Base-by-base conservation (phyloP, 2,329 filamentous ascomycete genomes). In the Magnaporthiopsis incrustans region DNA sequence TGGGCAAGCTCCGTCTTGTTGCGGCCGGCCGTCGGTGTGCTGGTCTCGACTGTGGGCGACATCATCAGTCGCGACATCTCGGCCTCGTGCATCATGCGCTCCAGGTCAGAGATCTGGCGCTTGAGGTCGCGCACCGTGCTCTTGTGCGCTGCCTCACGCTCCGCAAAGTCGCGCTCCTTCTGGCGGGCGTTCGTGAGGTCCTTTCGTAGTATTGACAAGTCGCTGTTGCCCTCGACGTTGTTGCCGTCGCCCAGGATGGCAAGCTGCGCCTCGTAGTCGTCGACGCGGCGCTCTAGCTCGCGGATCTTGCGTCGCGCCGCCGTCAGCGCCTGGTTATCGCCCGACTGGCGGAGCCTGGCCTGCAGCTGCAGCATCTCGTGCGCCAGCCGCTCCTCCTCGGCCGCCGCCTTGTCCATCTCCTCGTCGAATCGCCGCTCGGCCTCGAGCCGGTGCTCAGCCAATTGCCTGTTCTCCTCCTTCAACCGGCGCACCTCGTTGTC, bases 401-500 rank as follows among this genome's bases (percentile, higher is more conserved):
- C 77, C 3, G 82, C 82, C 4, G 87, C 87, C 72, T 86, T 84
- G 67, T 87, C 85, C 63, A 89, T 83, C 71, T 91, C 88, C 15
- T 82, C 78, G 64, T 89, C 84, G 2, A 91, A 79, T 35, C 88
- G 84, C 67, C 79, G 80, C 71, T 91, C 88, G 4, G 89, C 75
- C 1, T 80, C 76, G 57, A 83, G 77, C 38, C 84, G 85, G 66
- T 87, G 82, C 65, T 86, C 82, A 15, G 78, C 66, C 53, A 90
- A 75, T 1, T 78, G 72, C 64, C 79, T 80, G 69, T 86, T 88
- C 71, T 91, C 88, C 11, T 89, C 85, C 62, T 80, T 84, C 22
- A 90, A 76, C 15, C 86, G 81, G 57, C 85, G 84, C 22, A 89
- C 78, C 69, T 91, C 89, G 66, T 79, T 82, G 67, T 91, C 89